These are phyloP conservation scores for Recurvomyces mirabilis DNA, from an alignment of 495 filamentous ascomycete genomes.

Conservation along the genomic window DNA sequence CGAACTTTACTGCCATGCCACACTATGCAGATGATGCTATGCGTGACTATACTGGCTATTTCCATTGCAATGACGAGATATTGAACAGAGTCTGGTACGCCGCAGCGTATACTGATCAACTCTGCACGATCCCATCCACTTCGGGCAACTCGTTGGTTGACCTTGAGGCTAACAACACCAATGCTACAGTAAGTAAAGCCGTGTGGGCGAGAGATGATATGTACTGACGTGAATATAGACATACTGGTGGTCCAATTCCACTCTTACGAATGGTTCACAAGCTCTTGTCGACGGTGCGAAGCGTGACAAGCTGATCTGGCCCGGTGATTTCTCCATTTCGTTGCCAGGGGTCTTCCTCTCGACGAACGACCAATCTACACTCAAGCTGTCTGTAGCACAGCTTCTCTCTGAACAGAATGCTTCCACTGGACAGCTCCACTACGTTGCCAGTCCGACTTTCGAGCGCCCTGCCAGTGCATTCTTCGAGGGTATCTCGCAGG, in stretches of 20 bases:
- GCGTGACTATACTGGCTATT: slow-evolving; percentile 37
- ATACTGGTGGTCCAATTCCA: slow-evolving; percentile 24
- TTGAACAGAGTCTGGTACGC: slow-evolving; percentile 33
- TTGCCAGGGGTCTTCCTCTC: slow-evolving; percentile 7
- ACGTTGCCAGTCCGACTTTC: slow-evolving; percentile 8
- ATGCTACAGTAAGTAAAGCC: slow-evolving; percentile 9
- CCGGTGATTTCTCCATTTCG: slow-evolving; percentile 11
- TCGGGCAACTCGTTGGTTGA: slow-evolving; percentile 39
- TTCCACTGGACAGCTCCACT: slow-evolving; percentile 10
- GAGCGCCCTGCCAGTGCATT: not conserved
- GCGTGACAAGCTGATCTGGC: slow-evolving; percentile 12
- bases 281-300: slow-evolving; percentile 19
- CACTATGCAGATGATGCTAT: slow-evolving; percentile 11
- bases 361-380: slow-evolving; percentile 8
- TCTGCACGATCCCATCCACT: slow-evolving; percentile 41
- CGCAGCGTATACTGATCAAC: slow-evolving; percentile 34
- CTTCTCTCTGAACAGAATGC: slow-evolving; percentile 12
- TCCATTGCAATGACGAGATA: slow-evolving; percentile 46
- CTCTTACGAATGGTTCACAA: slow-evolving; percentile 39
- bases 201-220: too few relatives aligned
- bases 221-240: too few relatives aligned
- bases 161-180: slow-evolving; percentile 16
- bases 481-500: not conserved
- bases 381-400: slow-evolving; percentile 2
- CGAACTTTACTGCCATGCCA: slow-evolving; percentile 8